These are phyloP conservation scores for Cardamine chenopodiifolia DNA, from an alignment of 345 rosid species.

Conservation along the genomic window DNA sequence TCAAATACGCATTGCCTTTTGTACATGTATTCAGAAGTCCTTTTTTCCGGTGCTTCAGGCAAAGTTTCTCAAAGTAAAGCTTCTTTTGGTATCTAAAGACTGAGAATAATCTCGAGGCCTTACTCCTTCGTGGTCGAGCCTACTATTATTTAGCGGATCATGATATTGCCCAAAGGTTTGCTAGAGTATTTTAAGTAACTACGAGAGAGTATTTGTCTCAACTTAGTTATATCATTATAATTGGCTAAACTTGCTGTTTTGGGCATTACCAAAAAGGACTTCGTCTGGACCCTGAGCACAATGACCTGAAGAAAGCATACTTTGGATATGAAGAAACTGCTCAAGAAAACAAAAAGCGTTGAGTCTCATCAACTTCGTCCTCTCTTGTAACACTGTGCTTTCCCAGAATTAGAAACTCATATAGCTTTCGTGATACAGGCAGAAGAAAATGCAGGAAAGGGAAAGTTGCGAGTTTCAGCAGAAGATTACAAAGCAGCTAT, in stretches of 20 bases:
- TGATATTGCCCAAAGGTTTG: slow-evolving; percentile 88
- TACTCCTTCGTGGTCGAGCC: slow-evolving; percentile 95
- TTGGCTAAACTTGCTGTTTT: slow-evolving; percentile 28
- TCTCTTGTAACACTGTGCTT: background rate
- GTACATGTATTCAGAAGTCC: background rate
- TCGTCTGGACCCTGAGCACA: slow-evolving; percentile 94
- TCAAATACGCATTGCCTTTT: background rate
- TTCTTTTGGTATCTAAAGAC: slow-evolving; percentile 68
- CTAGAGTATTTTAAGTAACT: background rate
- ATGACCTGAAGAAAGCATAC: slow-evolving; percentile 90
- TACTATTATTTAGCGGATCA: slow-evolving; percentile 98
- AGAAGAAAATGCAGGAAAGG: slow-evolving; percentile 83
- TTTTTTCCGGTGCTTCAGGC: slow-evolving; percentile 52
- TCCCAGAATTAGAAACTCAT: background rate
- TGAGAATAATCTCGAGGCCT: slow-evolving; percentile 89
- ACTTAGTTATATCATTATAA: slow-evolving; percentile 5
- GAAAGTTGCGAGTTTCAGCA: slow-evolving; percentile 84
- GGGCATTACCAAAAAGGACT: slow-evolving; percentile 98
- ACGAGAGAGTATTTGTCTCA: background rate
- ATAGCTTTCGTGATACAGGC: slow-evolving; percentile 56
- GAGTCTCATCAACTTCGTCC: slow-evolving; percentile 33
- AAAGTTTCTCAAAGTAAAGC: slow-evolving; percentile 74
- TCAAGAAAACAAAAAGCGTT: slow-evolving; percentile 92
- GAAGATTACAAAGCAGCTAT: slow-evolving; percentile 88
- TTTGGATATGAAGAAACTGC: slow-evolving; percentile 87